Base-by-base conservation (phyloP, 345 rosid species). In the Eucalyptus coolabah region DNA sequence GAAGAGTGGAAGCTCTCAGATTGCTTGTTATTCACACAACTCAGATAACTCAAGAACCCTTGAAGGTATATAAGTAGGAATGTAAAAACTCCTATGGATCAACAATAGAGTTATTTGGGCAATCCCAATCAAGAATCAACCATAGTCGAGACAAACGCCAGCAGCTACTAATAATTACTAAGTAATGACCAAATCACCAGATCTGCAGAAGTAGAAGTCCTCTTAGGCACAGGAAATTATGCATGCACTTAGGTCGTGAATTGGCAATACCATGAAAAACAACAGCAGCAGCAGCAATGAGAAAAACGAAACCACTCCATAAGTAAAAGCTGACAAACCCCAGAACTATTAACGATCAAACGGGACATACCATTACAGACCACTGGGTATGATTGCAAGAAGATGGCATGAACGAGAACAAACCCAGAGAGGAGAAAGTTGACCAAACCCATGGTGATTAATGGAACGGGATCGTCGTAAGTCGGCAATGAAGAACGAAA, bases 361-460 rank as follows among this genome's bases (percentile, higher is more conserved):
- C 23, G 19, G 72, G 30, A 37, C 86, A 42, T 87, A 91, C 90
- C 92, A 34, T 63, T 86, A 72, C 91, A 87, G 81, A 47, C 80
- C 65, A 90, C 94, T 26, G 69, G 90, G 65, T 81, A 90, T 54
- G 93, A 89, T 82, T 91, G 91, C 91, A 93, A 92, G 91, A 92
- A 85, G 80, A 91, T 53, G 89, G 94, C 91, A 42, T 82, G 91
- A 90, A 88, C 91, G 51, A 91, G 54, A 32, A 88, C 89, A 40
- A 86, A 83, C 77, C 89, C 30, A 60, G 85, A 49, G 87, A 86
- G 60, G 44, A 86, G 82, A 72, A 72, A 37, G 6, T 72, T 37
- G 45, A 72, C 45, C 37, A 6, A 51, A 50, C 87, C 28, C 53
- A 51, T 50, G 65, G 23, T 51, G 65, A 51, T 51, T 32, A 51